phyloP scores from a whole-genome alignment of 176 grass and related monocot species.

The Chloris gayana region DNA sequence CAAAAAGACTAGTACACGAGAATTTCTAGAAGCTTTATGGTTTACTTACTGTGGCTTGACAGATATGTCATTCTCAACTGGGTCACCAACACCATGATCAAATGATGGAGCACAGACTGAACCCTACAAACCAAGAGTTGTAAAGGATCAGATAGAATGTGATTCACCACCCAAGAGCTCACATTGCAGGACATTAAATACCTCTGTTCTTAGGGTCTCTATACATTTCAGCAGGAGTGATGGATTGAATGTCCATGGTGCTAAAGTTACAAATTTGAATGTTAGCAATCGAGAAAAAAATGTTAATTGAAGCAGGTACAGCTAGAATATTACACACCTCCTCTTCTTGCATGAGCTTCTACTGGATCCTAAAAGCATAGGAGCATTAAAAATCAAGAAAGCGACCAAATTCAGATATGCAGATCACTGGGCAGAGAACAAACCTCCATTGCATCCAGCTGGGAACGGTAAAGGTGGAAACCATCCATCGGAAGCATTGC shows the following conservation, averaged over 20 bases:
- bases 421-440: slow-evolving; percentile 21
- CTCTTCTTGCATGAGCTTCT: slow-evolving; percentile 98
- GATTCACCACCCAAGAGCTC: background rate
- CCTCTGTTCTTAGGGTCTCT: slow-evolving; percentile 68
- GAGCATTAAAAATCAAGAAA: slow-evolving; percentile 28
- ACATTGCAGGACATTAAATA: slow-evolving; percentile 38
- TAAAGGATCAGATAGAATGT: slow-evolving; percentile 7
- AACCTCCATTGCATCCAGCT: slow-evolving; percentile 94
- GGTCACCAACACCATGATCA: slow-evolving; percentile 94
- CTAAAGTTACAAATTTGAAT: slow-evolving; percentile 46
- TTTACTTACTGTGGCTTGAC: slow-evolving; percentile 61
- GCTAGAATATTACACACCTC: slow-evolving; percentile 56
- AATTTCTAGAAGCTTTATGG: background rate
- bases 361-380: slow-evolving; percentile 72
- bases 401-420: slow-evolving; percentile 2
- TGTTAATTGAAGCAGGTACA: slow-evolving; percentile 15
- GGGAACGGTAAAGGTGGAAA: slow-evolving; percentile 92
- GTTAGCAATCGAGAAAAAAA: slow-evolving; percentile 32
- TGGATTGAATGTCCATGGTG: slow-evolving; percentile 89
- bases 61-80: slow-evolving; percentile 89
- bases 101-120: slow-evolving; percentile 94
- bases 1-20: background rate
- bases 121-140: slow-evolving; percentile 54
- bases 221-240: slow-evolving; percentile 75
- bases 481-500: slow-evolving; percentile 93